Evolutionary conservation across 2,329 filamentous ascomycete species (phyloP), one percentile per base, ranked within the genome.

Genomic region (Aspergillus clavatus): DNA sequence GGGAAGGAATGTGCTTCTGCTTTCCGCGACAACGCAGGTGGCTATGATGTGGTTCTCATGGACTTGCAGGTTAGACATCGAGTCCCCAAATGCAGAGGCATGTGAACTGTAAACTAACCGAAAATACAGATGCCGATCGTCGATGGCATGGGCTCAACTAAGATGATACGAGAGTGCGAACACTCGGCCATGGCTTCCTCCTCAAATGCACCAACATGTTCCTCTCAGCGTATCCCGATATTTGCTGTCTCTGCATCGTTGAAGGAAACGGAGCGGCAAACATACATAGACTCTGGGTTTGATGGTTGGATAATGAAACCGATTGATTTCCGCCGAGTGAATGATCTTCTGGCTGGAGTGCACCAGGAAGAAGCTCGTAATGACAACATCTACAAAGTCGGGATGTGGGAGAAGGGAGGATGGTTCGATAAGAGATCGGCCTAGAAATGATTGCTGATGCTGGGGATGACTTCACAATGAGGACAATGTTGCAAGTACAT

Each of bases 301-400:
- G 89, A 95, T 55, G 89, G 86, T 18, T 95, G 88, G 88, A 89
- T 95, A 16, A 70, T 94, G 43, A 95, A 95, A 60, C 89, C 89
- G 0, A 86, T 95, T 28, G 83, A 90, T 48, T 94, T 95, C 60
- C 79, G 81, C 56, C 77, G 88, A 11, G 73, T 95, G 1, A 80
- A 80, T 47, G 74, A 77, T 23, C 72, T 95, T 4, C 73, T 95
- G 45, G 33, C 72, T 1, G 88, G 87, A 1, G 86, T 93, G 29
- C 74, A 81, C 2, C 77, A 87, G 37, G 70, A 77, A 0, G 68
- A 77, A 0, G 69, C 76, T 0, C 76, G 87, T 14, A 66, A 77
- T 14, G 66, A 73, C n/a, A 83, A 81, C 55, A 61, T 89, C 0
- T 94, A 94, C 59, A 67, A 74, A 36, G 72, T 80, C 2, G 88